Evolutionary conservation across 2,329 filamentous ascomycete genomes (phyloP).

Genomic region (Endocalyx cinctus): DNA sequence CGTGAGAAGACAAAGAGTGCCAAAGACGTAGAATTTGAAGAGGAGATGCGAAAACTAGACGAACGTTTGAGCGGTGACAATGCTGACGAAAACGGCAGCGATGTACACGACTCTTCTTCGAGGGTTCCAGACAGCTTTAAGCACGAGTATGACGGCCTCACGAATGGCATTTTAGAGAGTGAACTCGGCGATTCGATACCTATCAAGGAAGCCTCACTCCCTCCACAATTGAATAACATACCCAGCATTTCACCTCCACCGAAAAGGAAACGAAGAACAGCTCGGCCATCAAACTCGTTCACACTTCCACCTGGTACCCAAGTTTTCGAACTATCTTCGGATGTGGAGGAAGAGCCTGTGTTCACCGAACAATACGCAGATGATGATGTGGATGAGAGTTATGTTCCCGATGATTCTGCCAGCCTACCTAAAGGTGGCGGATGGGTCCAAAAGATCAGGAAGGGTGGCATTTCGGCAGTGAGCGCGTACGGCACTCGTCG

Average conservation of each 20-base stretch:
- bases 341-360: constrained; percentile 30
- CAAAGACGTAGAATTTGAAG: constrained; percentile 36
- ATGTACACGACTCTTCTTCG: constrained; percentile 18
- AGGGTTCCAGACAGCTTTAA: constrained; percentile 15
- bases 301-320: constrained; percentile 31
- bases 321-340: constrained; percentile 31
- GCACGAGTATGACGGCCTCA: too few species aligned
- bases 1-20: constrained; percentile 15
- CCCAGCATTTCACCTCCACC: too few species aligned
- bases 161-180: too few species aligned
- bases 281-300: too few species aligned
- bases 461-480: background rate
- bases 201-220: too few species aligned
- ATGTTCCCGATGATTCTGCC: constrained; percentile 19
- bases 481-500: constrained; percentile 12
- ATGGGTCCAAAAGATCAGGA: constrained; percentile 20
- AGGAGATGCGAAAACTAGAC: constrained; percentile 39
- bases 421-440: constrained; percentile 14
- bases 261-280: too few species aligned
- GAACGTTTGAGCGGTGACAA: too few species aligned
- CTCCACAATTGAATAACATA: too few species aligned
- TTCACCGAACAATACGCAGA: constrained; percentile 33
- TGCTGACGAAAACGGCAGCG: too few species aligned
- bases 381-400: constrained; percentile 33
- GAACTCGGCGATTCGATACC: too few species aligned